phyloP scores from a whole-genome alignment of 1,284 basidiomycete species.

The Trichosporon sp. region DNA sequence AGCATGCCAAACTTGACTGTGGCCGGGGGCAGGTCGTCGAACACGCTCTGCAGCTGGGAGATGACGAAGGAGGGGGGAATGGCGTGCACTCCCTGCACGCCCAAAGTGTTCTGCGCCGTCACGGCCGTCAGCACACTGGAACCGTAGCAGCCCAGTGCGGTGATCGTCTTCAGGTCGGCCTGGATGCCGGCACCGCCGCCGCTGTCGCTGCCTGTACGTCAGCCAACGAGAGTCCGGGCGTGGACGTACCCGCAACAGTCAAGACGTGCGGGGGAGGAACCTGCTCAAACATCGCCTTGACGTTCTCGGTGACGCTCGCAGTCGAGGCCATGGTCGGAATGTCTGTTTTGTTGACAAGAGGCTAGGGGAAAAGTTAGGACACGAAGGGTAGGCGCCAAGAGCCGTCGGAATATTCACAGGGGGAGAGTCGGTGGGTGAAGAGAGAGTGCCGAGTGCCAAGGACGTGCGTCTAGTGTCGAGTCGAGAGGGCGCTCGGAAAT shows the following conservation, averaged over 20 bases:
- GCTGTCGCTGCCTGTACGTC: conserved; percentile 62
- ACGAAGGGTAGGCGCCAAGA: too few species aligned
- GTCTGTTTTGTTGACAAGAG: neutral
- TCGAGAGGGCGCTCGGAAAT: neutral
- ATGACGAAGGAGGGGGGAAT: conserved; percentile 69
- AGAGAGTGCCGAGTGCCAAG: too few species aligned
- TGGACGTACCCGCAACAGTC: conserved; percentile 48
- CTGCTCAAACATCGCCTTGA: neutral
- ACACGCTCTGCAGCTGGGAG: conserved; percentile 69
- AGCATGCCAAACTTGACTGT: conserved; percentile 92
- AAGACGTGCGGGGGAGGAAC: conserved; percentile 43
- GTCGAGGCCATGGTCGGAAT: neutral
- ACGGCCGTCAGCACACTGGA: conserved; percentile 84
- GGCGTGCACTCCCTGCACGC: conserved; percentile 73
- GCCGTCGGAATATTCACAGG: too few species aligned
- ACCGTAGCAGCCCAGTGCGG: conserved; percentile 78
- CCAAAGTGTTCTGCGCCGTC: conserved; percentile 87
- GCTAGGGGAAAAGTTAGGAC: too few species aligned
- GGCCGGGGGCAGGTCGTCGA: conserved; percentile 72
- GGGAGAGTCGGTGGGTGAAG: neutral
- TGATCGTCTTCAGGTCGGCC: conserved; percentile 80
- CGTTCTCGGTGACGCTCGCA: neutral
- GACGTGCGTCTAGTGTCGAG: too few species aligned
- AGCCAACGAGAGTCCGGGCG: neutral
- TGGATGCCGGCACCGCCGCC: conserved; percentile 85